phyloP scores from a whole-genome alignment of 345 rosid species.

The Hevea brasiliensis region DNA sequence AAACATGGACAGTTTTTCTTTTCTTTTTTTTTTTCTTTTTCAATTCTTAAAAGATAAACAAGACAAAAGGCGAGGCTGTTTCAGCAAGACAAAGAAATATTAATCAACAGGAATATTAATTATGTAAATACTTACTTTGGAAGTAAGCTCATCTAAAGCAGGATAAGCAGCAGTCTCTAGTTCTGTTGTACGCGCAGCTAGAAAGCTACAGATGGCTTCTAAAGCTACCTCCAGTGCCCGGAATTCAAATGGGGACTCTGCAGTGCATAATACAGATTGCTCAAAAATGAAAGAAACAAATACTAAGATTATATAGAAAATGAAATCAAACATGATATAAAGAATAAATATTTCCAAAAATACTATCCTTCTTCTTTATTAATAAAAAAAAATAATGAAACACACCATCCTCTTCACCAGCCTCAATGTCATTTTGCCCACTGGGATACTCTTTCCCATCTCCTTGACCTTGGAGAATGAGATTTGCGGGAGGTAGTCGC shows the following conservation, averaged over 20 bases:
- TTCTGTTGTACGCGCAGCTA: conserved; percentile 86
- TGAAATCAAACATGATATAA: background rate
- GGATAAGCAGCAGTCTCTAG: conserved; percentile 93
- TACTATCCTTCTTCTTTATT: background rate
- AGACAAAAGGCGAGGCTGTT: background rate
- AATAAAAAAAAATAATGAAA: background rate
- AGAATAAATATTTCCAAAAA: background rate
- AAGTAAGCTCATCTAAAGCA: conserved; percentile 93
- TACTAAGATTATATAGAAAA: background rate
- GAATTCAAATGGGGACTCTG: conserved; percentile 75
- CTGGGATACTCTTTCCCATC: conserved; percentile 45
- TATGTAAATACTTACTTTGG: conserved; percentile 50
- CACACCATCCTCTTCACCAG: conserved; percentile 91
- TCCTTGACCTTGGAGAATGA: conserved; percentile 38
- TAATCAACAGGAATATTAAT: background rate
- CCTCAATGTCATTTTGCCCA: conserved; percentile 61
- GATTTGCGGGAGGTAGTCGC: conserved; percentile 54
- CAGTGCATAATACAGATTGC: conserved; percentile 24
- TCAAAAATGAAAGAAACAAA: conserved; percentile 13
- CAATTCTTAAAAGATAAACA: no score
- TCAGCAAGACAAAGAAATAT: background rate
- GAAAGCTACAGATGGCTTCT: conserved; percentile 93
- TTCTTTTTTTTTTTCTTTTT: no score
- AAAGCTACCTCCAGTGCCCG: conserved; percentile 89
- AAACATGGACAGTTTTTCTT: no score